These are phyloP conservation scores for Rutidosis leptorrhynchoides DNA, from an alignment of 129 eudicot genomes.

Conservation along the genomic window DNA sequence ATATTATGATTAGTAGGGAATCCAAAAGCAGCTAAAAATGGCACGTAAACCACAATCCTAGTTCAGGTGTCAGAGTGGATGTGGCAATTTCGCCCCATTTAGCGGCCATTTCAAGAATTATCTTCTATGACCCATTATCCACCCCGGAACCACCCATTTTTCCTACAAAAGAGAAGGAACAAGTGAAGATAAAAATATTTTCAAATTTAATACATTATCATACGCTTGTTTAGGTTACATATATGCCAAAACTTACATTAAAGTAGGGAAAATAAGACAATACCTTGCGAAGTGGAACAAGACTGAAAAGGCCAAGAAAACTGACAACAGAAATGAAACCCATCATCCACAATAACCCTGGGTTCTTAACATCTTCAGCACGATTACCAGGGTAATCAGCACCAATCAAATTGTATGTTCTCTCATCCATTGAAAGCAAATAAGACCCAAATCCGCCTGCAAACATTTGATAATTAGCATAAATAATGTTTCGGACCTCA, in stretches of 20 bases:
- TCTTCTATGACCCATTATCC: neutral
- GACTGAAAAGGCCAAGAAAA: conserved; percentile 93
- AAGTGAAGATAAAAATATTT: neutral
- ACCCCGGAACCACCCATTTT: neutral
- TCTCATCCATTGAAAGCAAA: conserved; percentile 86
- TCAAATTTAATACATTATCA: neutral
- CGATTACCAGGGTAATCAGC: conserved; percentile 93
- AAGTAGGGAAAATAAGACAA: neutral
- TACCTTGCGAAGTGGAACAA: conserved; percentile 98
- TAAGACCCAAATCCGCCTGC: conserved; percentile 95
- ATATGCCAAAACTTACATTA: neutral
- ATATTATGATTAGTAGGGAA: neutral
- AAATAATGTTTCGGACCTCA: no score
- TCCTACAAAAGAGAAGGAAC: neutral
- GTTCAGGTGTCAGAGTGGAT: neutral
- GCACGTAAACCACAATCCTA: neutral
- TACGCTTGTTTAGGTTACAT: conserved; percentile 7
- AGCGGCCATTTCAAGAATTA: neutral
- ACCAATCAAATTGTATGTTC: conserved; percentile 83
- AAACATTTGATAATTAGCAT: conserved; percentile 10
- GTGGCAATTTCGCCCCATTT: neutral
- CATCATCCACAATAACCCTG: conserved; percentile 93
- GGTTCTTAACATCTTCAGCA: conserved; percentile 90
- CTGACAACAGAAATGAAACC: conserved; percentile 86
- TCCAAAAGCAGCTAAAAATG: neutral